phyloP scores from a whole-genome alignment of 2,329 filamentous ascomycete species.

The Ophiostoma perfectum region DNA sequence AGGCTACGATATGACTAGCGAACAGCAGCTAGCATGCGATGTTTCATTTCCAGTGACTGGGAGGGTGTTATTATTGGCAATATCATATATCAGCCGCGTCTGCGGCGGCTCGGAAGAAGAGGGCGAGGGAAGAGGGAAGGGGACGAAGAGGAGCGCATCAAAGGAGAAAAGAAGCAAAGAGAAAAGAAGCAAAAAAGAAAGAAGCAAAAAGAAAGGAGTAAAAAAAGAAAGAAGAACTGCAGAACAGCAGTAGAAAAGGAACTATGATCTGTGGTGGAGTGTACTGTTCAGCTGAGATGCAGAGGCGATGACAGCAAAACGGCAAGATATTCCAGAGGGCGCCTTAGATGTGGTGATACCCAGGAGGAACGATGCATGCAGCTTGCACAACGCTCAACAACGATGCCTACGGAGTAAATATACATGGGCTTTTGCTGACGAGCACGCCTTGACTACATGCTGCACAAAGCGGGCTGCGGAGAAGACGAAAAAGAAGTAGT shows the following conservation, averaged over 20 bases:
- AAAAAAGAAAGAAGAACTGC: neutral
- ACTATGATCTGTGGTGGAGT: neutral
- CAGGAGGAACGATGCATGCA: neutral
- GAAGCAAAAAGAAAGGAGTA: neutral
- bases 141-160: neutral
- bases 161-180: neutral
- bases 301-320: neutral
- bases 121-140: neutral
- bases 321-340: neutral
- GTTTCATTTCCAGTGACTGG: constrained; percentile 21
- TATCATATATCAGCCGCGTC: neutral
- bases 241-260: neutral
- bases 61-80: neutral
- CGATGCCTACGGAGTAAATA: neutral
- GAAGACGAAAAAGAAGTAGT: constrained; percentile 6
- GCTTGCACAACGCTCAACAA: neutral
- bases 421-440: neutral
- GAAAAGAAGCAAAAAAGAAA: neutral
- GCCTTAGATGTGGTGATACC: neutral
- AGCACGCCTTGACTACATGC: neutral
- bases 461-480: constrained; percentile 6
- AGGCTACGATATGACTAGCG: neutral
- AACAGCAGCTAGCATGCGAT: constrained; percentile 13
- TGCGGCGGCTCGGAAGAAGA: neutral
- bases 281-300: neutral